These are phyloP conservation scores for Linderina pennispora DNA, from an alignment of 192 early-diverging fungal genomes.

Conservation along the genomic window DNA sequence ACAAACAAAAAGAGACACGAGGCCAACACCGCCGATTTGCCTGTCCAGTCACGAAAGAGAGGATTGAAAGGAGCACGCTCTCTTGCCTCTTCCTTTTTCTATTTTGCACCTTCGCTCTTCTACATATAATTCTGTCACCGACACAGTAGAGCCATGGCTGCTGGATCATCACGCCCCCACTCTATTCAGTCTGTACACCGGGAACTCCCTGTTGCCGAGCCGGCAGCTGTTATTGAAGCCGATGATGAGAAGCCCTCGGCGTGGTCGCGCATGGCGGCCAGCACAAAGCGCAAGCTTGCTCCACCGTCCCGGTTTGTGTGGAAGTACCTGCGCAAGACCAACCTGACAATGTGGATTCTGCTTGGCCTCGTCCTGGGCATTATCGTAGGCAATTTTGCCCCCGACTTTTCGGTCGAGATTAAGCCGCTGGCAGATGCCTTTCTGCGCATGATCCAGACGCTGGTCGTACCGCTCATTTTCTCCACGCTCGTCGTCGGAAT, in stretches of 20 bases:
- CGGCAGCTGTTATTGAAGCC: background rate
- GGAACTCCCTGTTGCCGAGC: background rate
- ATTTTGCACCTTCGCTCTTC: too few species aligned
- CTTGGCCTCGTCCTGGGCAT: constrained; percentile 45
- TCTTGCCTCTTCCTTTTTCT: too few species aligned
- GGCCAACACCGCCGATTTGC: too few species aligned
- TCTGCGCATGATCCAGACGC: constrained; percentile 47
- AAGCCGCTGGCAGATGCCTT: constrained; percentile 48
- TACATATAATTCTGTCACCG: too few species aligned
- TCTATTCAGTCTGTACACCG: background rate
- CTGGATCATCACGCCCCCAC: background rate
- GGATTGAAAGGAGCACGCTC: too few species aligned
- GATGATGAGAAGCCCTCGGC: background rate
- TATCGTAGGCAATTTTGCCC: constrained; percentile 46
- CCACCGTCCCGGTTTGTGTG: background rate
- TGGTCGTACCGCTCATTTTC: constrained; percentile 62
- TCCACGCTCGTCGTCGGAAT: constrained; percentile 67
- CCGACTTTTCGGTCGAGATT: constrained; percentile 31
- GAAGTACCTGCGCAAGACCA: constrained; percentile 4
- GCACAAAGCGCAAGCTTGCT: background rate
- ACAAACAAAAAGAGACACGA: too few species aligned
- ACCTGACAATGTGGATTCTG: constrained; percentile 52
- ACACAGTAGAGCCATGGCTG: background rate
- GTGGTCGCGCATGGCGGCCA: background rate
- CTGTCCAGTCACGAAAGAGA: too few species aligned